Percentiles rank a stretch among this genome's conserved stretches.
Conservation (phyloP, 805 yeast species). For the Isabelozyma pseudorhagii region DNA sequence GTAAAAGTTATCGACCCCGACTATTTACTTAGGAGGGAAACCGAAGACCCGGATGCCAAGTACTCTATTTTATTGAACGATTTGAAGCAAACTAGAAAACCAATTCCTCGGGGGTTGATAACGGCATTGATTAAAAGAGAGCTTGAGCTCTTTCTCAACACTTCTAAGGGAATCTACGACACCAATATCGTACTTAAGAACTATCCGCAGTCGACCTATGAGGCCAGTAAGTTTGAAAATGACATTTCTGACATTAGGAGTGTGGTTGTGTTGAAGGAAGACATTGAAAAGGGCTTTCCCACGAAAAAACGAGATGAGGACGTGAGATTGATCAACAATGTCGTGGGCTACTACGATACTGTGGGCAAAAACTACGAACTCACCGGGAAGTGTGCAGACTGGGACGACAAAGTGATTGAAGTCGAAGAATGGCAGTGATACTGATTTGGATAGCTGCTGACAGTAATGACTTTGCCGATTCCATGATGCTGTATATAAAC, state of each 20-base stretch:
- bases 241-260: conserved; percentile 53
- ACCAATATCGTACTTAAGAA: conserved; percentile 51
- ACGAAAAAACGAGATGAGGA: conserved; percentile 14
- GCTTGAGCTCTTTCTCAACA: conserved; percentile 30
- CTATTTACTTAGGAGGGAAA: conserved; percentile 45
- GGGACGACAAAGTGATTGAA: conserved; percentile 18
- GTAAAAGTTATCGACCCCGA: conserved; percentile 50
- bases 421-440: conserved; percentile 8
- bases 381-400: conserved; percentile 13
- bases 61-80: conserved; percentile 55
- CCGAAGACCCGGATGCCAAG: conserved; percentile 38
- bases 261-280: conserved; percentile 33
- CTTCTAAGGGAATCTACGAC: conserved; percentile 34
- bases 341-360: conserved; percentile 62
- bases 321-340: conserved; percentile 36
- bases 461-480: no score
- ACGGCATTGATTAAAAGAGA: conserved; percentile 48
- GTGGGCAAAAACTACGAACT: conserved; percentile 47
- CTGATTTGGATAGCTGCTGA: no score
- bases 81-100: conserved; percentile 20
- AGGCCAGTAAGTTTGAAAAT: conserved; percentile 71
- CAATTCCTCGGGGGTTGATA: conserved; percentile 44
- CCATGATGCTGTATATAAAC: neutral
- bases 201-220: conserved; percentile 61
- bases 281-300: conserved; percentile 18